These are phyloP conservation scores for Moricandia arvensis DNA, from an alignment of 345 rosid genomes.

Conservation along the genomic window DNA sequence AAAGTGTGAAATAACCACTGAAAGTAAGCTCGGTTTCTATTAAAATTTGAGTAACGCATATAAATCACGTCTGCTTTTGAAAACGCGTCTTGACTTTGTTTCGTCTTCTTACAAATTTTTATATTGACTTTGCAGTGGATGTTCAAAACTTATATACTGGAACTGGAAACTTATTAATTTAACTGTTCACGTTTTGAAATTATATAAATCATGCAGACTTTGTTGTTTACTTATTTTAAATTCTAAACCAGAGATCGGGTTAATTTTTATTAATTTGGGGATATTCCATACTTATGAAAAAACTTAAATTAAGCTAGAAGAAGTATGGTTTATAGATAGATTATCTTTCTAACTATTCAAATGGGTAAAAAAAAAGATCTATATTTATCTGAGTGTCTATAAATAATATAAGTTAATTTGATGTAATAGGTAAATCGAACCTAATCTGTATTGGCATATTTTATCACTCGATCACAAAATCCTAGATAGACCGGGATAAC, in stretches of 20 bases:
- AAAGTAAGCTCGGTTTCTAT: not conserved
- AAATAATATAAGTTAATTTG: no score
- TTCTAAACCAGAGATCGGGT: not conserved
- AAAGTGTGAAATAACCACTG: slow-evolving; percentile 12
- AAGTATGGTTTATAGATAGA: no score
- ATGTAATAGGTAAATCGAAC: no score
- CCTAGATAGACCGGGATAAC: not conserved
- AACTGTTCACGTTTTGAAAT: not conserved
- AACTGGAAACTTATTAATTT: not conserved
- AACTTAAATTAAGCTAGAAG: no score
- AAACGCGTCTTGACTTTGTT: slow-evolving; percentile 35
- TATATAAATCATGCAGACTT: not conserved
- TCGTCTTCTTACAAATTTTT: not conserved
- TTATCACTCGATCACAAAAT: no score
- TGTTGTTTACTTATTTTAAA: not conserved
- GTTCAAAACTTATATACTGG: not conserved
- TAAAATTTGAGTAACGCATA: slow-evolving; percentile 31
- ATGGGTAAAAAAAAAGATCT: no score
- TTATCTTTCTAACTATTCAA: no score
- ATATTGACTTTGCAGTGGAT: not conserved
- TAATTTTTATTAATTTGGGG: no score
- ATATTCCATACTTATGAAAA: no score
- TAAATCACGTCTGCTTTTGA: slow-evolving; percentile 8
- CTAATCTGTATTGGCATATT: no score
- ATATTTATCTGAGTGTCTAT: no score